Evolutionary conservation across 2,329 filamentous ascomycete genomes (phyloP), one percentile per base, ranked within the genome.

Genomic region (Hypoxylon sp.): DNA sequence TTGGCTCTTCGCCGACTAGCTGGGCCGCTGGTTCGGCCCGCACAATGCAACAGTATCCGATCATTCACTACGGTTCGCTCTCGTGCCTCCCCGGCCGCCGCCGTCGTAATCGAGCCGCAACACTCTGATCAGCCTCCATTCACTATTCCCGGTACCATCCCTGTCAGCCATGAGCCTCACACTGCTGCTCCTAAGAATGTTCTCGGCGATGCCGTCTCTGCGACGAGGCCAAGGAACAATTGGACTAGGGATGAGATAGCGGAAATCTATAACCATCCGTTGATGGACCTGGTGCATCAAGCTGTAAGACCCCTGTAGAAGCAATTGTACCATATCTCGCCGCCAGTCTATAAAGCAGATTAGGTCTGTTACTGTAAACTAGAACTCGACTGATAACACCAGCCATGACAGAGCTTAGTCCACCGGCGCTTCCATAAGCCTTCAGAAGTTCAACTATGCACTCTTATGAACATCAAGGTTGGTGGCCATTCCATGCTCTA

Each of bases 361-460:
- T 25, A 39, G 25, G 25, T 37, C 37, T 23, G 14, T 16, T 41
- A 11, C n/a, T 12, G 5, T 27, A 16, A 12, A 23, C 29, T 3
- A 19, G 19, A 9, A 51, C 58, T 25, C 2, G 39, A 55, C 55
- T 65, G 32, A 65, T 64, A 64, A 64, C 54, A 65, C 56, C 47
- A 60, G 55, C 56, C 45, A 52, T 9, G 34, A 39, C 70, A 96
- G 93, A 89, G 88, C 70, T 87, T 85, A 34, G 82, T 97, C 61
- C 94, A 97, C 80, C 90, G 93, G 47, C 90, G 91, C 73, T 96
- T 96, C 82, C 94, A 97, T 81, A 87, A 92, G 75, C 92, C 94
- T 5, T 85, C 89, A 48, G 90, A 92, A 27, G 92, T 97, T 68
- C 94, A 97, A 80, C 91, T 97, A 80, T 97, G 94, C 82, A 97